Conservation (phyloP, 768 basidiomycete genomes). For the Agrocybe praecox region DNA sequence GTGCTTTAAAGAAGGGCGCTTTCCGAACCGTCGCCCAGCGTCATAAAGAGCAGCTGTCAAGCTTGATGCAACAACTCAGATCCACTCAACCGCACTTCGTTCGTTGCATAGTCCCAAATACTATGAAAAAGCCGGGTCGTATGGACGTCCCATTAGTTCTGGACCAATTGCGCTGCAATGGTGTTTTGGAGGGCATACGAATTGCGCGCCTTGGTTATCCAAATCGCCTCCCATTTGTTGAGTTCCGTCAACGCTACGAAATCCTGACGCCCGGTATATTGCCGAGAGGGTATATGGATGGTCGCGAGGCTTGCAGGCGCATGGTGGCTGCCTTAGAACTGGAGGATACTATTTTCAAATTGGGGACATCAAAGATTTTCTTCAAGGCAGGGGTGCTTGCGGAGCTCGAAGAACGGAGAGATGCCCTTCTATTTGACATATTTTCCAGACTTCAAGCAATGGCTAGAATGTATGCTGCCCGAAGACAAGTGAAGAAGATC, state of each 20-base stretch:
- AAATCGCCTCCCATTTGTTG: conserved; percentile 94
- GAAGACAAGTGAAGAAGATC: conserved; percentile 92
- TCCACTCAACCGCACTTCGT: conserved; percentile 98
- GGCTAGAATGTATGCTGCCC: conserved; percentile 82
- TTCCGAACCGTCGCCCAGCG: conserved; percentile 95
- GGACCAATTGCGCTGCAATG: conserved; percentile 96
- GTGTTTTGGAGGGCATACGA: conserved; percentile 97
- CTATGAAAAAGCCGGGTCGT: conserved; percentile 85
- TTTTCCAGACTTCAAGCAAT: conserved; percentile 89
- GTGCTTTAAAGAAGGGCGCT: conserved; percentile 89
- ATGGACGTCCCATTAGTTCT: conserved; percentile 94
- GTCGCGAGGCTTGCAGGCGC: conserved; percentile 87
- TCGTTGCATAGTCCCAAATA: conserved; percentile 96
- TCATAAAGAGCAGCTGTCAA: conserved; percentile 93
- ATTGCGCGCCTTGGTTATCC: conserved; percentile 98
- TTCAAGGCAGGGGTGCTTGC: conserved; percentile 99
- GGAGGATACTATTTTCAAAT: conserved; percentile 81
- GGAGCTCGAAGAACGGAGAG: conserved; percentile 91
- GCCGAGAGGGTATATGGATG: conserved; percentile 96
- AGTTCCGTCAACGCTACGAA: conserved; percentile 97
- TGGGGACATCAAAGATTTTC: conserved; percentile 97
- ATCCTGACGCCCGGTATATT: conserved; percentile 93
- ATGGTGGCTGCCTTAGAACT: conserved; percentile 92
- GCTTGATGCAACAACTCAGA: conserved; percentile 88
- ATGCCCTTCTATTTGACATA: conserved; percentile 84